Evolutionary conservation across 441 rosid genomes (phyloP).

Genomic region (Syzygium malaccense): DNA sequence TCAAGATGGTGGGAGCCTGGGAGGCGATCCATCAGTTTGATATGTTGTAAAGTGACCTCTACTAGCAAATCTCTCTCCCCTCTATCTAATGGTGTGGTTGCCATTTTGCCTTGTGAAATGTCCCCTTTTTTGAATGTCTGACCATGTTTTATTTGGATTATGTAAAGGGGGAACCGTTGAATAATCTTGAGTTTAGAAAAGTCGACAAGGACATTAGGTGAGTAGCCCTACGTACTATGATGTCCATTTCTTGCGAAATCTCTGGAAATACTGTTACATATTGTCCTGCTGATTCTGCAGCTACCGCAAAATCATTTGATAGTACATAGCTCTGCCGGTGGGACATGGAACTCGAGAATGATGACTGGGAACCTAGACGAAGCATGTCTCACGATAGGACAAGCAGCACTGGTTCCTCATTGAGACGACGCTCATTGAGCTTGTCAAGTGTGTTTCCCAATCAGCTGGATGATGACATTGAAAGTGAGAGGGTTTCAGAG

Average conservation of each 20-base stretch:
- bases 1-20: not conserved
- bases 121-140: not conserved
- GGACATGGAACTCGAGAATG: conserved; percentile 39
- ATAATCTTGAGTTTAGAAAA: not conserved
- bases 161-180: not conserved
- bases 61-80: not conserved
- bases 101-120: not conserved
- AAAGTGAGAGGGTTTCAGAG: conserved; percentile 65
- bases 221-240: not conserved
- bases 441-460: conserved; percentile 23
- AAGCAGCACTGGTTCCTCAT: conserved; percentile 42
- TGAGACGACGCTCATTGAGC: conserved; percentile 33
- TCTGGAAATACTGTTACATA: not conserved
- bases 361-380: conserved; percentile 10
- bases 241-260: not conserved
- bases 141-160: not conserved
- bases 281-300: not conserved
- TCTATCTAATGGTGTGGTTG: not conserved
- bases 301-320: not conserved
- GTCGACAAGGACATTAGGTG: not conserved
- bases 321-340: not conserved
- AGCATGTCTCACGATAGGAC: conserved; percentile 31
- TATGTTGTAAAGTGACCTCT: not conserved
- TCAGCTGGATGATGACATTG: conserved; percentile 33
- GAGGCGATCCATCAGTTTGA: not conserved